A percentile compares a stretch with the other conserved stretches of the same genome.
These are phyloP conservation scores for Urochloa ruziziensis DNA, from an alignment of 176 grass and related monocot species.

Conservation along the genomic window DNA sequence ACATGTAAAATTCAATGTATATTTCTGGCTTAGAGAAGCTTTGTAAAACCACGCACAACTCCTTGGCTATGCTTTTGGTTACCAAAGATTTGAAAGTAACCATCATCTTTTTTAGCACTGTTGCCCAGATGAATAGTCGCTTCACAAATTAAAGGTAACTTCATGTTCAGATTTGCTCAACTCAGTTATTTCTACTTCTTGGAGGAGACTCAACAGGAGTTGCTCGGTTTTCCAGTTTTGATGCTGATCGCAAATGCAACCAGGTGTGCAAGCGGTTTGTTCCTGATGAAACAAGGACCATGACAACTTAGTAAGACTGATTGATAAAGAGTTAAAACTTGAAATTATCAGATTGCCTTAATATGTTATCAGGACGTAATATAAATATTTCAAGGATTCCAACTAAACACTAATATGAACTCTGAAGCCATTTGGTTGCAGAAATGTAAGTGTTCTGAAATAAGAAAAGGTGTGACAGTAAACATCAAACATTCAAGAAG, in stretches of 20 bases:
- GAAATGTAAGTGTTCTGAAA: neutral
- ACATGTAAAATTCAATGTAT: neutral
- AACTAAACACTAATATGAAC: neutral
- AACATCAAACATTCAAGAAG: neutral
- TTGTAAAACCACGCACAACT: neutral
- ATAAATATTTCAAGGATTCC: neutral
- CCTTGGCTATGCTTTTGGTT: conserved; percentile 5
- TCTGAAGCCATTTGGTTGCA: neutral
- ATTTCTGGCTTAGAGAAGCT: conserved; percentile 1
- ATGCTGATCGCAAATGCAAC: conserved; percentile 18
- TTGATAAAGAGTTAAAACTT: neutral
- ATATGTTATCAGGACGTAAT: neutral
- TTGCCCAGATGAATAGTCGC: conserved; percentile 19
- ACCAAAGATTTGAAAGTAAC: neutral
- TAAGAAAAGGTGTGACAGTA: neutral
- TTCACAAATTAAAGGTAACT: neutral
- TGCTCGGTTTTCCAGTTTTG: conserved; percentile 7
- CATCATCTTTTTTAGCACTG: neutral
- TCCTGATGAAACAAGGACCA: neutral
- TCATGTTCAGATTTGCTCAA: conserved; percentile 16
- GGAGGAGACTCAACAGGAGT: neutral
- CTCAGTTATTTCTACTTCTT: conserved; percentile 7
- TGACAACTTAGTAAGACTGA: neutral
- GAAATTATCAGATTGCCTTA: neutral
- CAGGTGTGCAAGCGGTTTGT: neutral